Evolutionary conservation across 2,329 filamentous ascomycete species (phyloP), one percentile per base, ranked within the genome.

Genomic region (Basipetospora chlamydospora): DNA sequence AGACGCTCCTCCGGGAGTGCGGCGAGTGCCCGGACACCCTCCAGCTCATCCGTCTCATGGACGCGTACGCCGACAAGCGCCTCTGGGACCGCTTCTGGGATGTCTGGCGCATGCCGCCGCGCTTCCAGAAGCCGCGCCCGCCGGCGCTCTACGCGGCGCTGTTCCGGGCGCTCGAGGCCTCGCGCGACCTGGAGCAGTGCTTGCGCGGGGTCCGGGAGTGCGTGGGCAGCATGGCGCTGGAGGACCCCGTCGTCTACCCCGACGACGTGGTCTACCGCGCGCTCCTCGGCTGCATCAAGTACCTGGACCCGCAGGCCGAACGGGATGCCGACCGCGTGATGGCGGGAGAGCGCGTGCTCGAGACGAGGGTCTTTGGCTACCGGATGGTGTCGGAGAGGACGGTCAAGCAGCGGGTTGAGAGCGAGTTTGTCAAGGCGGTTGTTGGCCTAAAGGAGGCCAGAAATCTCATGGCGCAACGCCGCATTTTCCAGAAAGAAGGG

Each of bases 21-120:
- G 46, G 55, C 20, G 49, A 57, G 3, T 58, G 60, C n/a, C 59
- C 60, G 34, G 44, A 49, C 16, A 55, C 61, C 18, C 38, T 42
- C 3, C 51, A 59, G 33, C 49, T 61, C 8, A 48, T 56, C 29
- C 53, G 53, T 13, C 53, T 73, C 25, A 55, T 73, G 55, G 44
- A 51, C 3, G 55, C 59, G 2, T 67, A 73, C 42, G 60, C 68
- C 5, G 43, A 45, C 15, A 59, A 60, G 40, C 47, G 50, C 13
- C 56, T 73, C 43, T 77, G 72, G 63, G 50, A 63, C 12, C 57
- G 59, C 5, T 73, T 81, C 46, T 80, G 73, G 74, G 60, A 70
- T 15, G 48, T 64, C 8, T 82, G 77, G 63, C 64, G 65, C 38
- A 60, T 64, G 39, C 63, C 71, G 4, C 55, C 74, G 11, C 59